phyloP scores from a whole-genome alignment of 2,329 filamentous ascomycete species.

The Colletotrichum musicola region DNA sequence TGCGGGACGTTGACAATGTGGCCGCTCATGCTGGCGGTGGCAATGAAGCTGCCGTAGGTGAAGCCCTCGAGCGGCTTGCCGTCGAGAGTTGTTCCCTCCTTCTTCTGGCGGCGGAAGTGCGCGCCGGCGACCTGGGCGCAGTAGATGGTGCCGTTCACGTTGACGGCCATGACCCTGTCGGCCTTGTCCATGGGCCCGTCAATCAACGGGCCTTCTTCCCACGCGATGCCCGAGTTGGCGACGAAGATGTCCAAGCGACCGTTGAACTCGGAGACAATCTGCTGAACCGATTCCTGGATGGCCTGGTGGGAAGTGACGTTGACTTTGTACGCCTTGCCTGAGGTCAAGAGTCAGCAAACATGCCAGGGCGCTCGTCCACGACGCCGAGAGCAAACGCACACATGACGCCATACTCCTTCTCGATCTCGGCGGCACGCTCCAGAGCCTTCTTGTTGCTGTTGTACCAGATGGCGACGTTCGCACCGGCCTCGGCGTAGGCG shows the following conservation, averaged over 20 bases:
- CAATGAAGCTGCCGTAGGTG: slow-evolving; percentile 78
- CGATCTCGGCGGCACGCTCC: slow-evolving; percentile 72
- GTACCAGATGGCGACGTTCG: slow-evolving; percentile 80
- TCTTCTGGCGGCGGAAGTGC: slow-evolving; percentile 78
- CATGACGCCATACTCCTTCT: slow-evolving; percentile 75
- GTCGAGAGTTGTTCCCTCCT: slow-evolving; percentile 72
- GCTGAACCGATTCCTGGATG: slow-evolving; percentile 63
- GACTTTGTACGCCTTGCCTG: slow-evolving; percentile 73
- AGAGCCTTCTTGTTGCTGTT: slow-evolving; percentile 76
- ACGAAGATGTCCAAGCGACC: slow-evolving; percentile 83
- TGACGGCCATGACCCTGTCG: slow-evolving; percentile 75
- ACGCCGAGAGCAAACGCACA: slow-evolving; percentile 58
- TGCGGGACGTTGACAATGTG: slow-evolving; percentile 85
- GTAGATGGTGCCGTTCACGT: slow-evolving; percentile 84
- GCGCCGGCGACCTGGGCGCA: slow-evolving; percentile 77
- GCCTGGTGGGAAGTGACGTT: slow-evolving; percentile 67
- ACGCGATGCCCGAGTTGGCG: slow-evolving; percentile 82
- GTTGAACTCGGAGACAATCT: slow-evolving; percentile 75
- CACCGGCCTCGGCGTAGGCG: slow-evolving; percentile 76
- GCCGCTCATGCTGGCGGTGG: slow-evolving; percentile 83
- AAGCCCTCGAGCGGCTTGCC: slow-evolving; percentile 73
- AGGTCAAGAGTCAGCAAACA: slow-evolving; percentile 13
- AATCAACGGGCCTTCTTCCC: slow-evolving; percentile 76
- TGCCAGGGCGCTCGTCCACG: not conserved
- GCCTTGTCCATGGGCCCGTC: slow-evolving; percentile 75